A percentile compares a stretch with the other conserved stretches of the same genome.
Evolutionary conservation across 2,329 filamentous ascomycete genomes (phyloP).

Genomic region (Cytospora paraplurivora): DNA sequence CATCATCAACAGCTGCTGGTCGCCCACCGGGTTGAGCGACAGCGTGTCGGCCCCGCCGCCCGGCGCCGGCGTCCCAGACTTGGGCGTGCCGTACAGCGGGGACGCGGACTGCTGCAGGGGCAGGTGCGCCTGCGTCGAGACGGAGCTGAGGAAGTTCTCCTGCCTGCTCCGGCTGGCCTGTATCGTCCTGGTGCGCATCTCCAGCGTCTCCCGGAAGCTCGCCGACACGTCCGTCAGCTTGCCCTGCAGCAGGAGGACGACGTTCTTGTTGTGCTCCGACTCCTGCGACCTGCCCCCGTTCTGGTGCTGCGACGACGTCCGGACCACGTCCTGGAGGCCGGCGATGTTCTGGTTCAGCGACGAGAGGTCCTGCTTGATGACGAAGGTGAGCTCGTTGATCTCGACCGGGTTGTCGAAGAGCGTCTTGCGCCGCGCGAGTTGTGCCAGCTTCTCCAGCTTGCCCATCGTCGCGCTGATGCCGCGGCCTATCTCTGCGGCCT

Average conservation of each 20-base stretch:
- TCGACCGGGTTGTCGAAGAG: constrained; percentile 98
- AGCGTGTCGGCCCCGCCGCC: constrained; percentile 67
- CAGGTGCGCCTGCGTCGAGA: constrained; percentile 73
- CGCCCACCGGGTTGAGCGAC: constrained; percentile 77
- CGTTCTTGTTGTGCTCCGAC: constrained; percentile 97
- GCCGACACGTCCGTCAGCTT: constrained; percentile 89
- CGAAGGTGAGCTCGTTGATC: constrained; percentile 94
- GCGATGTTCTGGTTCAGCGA: constrained; percentile 84
- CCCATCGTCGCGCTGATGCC: constrained; percentile 92
- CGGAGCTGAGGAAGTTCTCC: constrained; percentile 93
- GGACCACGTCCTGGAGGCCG: constrained; percentile 67
- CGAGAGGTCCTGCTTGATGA: constrained; percentile 96
- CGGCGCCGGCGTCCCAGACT: constrained; percentile 65
- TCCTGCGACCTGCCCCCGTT: constrained; percentile 77
- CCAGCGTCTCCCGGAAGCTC: constrained; percentile 96
- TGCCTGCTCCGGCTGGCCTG: constrained; percentile 89
- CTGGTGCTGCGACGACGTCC: constrained; percentile 56
- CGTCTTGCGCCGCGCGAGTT: constrained; percentile 93
- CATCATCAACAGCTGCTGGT: constrained; percentile 89
- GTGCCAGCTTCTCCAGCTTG: constrained; percentile 90
- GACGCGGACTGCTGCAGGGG: constrained; percentile 75
- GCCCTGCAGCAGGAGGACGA: constrained; percentile 86
- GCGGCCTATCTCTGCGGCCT: constrained; percentile 87
- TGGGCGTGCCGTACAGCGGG: constrained; percentile 82
- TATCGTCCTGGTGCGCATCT: constrained; percentile 96